A percentile compares a stretch with the other conserved stretches of the same genome.
Conservation (phyloP, 352 stramenopile species). For the Blastocystis sp. region DNA sequence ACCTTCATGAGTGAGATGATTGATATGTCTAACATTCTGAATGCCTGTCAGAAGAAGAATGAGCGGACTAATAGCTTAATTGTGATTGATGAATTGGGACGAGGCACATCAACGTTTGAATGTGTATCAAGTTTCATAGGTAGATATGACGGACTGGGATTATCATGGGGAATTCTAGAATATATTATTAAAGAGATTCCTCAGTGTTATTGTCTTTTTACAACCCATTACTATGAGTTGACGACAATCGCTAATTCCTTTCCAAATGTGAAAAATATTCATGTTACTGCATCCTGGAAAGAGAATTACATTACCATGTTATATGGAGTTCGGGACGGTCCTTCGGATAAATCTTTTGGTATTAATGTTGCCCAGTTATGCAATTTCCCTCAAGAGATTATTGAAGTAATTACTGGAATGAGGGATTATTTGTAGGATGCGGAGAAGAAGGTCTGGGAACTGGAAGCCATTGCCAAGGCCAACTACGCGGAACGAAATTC, state of each 20-base stretch:
- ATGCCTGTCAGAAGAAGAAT: slow-evolving; percentile 73
- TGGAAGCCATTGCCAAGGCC: slow-evolving; percentile 58
- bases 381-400: slow-evolving; percentile 86
- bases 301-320: slow-evolving; percentile 81
- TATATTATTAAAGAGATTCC: slow-evolving; percentile 84
- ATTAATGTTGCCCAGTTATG: slow-evolving; percentile 96
- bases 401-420: slow-evolving; percentile 76
- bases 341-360: slow-evolving; percentile 95
- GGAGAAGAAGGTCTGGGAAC: slow-evolving; percentile 50
- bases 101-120: slow-evolving; percentile 86
- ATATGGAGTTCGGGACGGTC: slow-evolving; percentile 86
- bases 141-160: slow-evolving; percentile 74
- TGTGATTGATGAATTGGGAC: slow-evolving; percentile 97
- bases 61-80: slow-evolving; percentile 78
- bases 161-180: slow-evolving; percentile 95
- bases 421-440: slow-evolving; percentile 12
- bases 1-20: slow-evolving; percentile 99
- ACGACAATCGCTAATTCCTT: slow-evolving; percentile 84
- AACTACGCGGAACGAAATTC: neutral
- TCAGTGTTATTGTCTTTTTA: slow-evolving; percentile 85
- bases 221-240: slow-evolving; percentile 99
- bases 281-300: slow-evolving; percentile 84
- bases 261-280: slow-evolving; percentile 86
- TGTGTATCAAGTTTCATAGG: neutral
- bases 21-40: slow-evolving; percentile 91